Conservation (phyloP, 176 grass and related monocot genomes). For the Musa acuminata region DNA sequence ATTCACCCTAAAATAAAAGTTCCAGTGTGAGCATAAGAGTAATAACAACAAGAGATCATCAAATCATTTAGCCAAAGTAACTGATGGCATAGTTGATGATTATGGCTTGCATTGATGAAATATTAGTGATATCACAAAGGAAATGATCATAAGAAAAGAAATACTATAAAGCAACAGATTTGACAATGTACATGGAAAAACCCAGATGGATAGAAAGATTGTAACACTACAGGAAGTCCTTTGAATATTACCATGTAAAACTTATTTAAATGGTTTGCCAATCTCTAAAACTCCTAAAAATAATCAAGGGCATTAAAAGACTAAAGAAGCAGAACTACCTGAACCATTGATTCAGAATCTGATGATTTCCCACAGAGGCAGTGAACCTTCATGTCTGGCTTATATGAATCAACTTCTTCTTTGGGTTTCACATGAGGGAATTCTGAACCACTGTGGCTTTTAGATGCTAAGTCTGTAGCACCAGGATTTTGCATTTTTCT, state of each 20-base stretch:
- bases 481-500: conserved; percentile 70
- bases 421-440: conserved; percentile 33
- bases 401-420: conserved; percentile 40
- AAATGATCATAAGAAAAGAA: background rate
- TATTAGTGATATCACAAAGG: background rate
- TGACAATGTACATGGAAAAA: background rate
- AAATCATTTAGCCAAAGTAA: background rate
- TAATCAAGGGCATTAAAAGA: conserved; percentile 15
- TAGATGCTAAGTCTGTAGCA: conserved; percentile 29
- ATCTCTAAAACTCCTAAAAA: background rate
- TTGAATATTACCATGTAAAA: background rate
- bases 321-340: conserved; percentile 36
- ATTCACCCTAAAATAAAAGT: background rate
- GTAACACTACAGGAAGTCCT: background rate
- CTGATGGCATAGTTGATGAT: background rate
- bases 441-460: conserved; percentile 26
- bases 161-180: background rate
- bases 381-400: conserved; percentile 37
- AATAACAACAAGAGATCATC: background rate
- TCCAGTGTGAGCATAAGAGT: background rate
- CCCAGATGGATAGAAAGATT: background rate
- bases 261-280: background rate
- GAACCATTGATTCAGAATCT: conserved; percentile 45
- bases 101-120: background rate
- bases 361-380: conserved; percentile 60